These are phyloP conservation scores for Chytridiales sp. DNA, from an alignment of 371 early-diverging fungal genomes.

Conservation along the genomic window DNA sequence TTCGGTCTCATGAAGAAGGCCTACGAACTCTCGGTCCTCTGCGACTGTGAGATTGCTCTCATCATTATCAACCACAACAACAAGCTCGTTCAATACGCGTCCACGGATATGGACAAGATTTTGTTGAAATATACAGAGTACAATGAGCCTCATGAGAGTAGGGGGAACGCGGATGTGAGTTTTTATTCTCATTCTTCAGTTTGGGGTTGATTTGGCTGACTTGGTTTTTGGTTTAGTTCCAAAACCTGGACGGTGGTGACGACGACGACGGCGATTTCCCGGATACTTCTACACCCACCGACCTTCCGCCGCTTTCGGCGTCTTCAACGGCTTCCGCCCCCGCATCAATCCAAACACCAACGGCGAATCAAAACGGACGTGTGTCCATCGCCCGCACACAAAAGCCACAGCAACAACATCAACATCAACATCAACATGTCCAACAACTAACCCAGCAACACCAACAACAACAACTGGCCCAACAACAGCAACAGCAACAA, in stretches of 20 bases:
- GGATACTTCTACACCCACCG: background rate
- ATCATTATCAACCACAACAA: constrained; percentile 90
- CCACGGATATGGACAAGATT: constrained; percentile 88
- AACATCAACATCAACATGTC: too few species aligned
- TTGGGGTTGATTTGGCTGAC: background rate
- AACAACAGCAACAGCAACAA: too few species aligned
- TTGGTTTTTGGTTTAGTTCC: constrained; percentile 13
- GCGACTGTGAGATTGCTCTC: constrained; percentile 94
- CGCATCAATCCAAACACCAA: too few species aligned
- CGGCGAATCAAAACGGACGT: too few species aligned
- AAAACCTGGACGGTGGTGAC: constrained; percentile 25
- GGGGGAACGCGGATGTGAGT: constrained; percentile 60
- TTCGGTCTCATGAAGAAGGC: constrained; percentile 99
- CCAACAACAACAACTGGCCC: too few species aligned
- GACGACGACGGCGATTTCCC: constrained; percentile 29
- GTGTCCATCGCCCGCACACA: too few species aligned
- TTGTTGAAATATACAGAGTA: constrained; percentile 90
- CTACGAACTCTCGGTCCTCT: constrained; percentile 95
- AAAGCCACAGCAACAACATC: too few species aligned
- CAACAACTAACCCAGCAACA: too few species aligned
- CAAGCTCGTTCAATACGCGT: constrained; percentile 90
- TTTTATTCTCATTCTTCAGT: background rate
- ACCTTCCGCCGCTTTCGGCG: too few species aligned
- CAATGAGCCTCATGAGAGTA: constrained; percentile 65
- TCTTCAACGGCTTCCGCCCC: too few species aligned